Conservation (phyloP, 306 rosid species). For the Citrullus amarus region DNA sequence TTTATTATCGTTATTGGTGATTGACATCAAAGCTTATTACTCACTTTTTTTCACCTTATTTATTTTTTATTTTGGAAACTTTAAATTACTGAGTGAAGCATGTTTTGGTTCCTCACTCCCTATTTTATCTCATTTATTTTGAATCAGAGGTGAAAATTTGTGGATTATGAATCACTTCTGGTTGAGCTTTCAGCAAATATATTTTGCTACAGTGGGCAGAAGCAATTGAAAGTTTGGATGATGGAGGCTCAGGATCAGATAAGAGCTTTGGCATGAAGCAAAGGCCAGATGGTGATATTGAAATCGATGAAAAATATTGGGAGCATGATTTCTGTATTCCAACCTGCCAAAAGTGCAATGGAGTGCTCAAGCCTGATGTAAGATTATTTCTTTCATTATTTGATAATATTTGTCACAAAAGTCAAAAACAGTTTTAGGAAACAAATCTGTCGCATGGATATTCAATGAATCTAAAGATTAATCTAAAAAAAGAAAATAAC, state of each 20-base stretch:
- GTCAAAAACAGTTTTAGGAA: too few relatives aligned
- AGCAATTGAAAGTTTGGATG: constrained; percentile 70
- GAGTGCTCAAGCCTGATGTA: constrained; percentile 94
- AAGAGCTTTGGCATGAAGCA: constrained; percentile 93
- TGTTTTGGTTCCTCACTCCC: background rate
- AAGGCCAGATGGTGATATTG: constrained; percentile 96
- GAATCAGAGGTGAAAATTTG: background rate
- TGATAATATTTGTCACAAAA: background rate
- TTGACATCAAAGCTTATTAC: background rate
- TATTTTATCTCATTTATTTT: background rate
- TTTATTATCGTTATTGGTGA: background rate
- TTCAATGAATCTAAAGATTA: too few relatives aligned
- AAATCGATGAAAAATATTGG: constrained; percentile 89
- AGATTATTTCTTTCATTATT: constrained; percentile 17
- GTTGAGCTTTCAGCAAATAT: background rate
- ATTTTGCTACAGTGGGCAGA: constrained; percentile 68
- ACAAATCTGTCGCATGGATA: too few relatives aligned
- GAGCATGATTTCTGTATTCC: constrained; percentile 82
- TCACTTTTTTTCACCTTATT: background rate
- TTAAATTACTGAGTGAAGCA: background rate
- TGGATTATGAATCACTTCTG: background rate
- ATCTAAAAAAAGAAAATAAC: too few relatives aligned
- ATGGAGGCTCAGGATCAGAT: constrained; percentile 61
- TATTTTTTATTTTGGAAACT: background rate
- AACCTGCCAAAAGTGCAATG: constrained; percentile 66